Evolutionary conservation across 2,329 filamentous ascomycete genomes (phyloP).

Genomic region (Aspergillus brunneoviolaceus): DNA sequence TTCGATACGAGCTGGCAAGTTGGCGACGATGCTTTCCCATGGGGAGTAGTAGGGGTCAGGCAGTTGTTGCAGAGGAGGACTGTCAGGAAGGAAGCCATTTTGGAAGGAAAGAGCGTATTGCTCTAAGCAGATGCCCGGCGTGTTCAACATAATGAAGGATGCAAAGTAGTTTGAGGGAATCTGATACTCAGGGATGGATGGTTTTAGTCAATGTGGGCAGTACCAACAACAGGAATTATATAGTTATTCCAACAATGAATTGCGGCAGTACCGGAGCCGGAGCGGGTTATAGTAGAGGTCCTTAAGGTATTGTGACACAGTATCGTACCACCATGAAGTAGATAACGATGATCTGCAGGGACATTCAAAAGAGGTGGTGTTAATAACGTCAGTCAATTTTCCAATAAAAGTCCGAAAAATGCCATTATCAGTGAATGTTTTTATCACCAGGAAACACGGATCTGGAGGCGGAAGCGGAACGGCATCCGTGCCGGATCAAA

Average conservation of each 20-base stretch:
- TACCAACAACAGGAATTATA: background rate
- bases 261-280: background rate
- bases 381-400: background rate
- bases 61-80: constrained; percentile 70
- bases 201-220: background rate
- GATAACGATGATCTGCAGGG: background rate
- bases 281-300: background rate
- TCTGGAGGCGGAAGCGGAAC: constrained; percentile 26
- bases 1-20: constrained; percentile 75
- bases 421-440: background rate
- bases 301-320: background rate
- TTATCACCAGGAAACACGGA: constrained; percentile 9
- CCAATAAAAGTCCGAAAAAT: background rate
- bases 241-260: background rate
- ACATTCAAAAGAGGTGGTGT: background rate
- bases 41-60: constrained; percentile 84
- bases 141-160: constrained; percentile 25
- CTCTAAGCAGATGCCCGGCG: constrained; percentile 49
- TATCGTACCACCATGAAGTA: background rate
- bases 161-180: background rate
- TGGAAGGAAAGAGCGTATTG: constrained; percentile 62
- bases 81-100: constrained; percentile 81
- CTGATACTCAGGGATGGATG: background rate
- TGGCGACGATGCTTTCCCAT: constrained; percentile 78
- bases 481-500: constrained; percentile 13